Percentiles rank a stretch among this genome's conserved stretches.
These are phyloP conservation scores for Cladophialophora chaetospira DNA, from an alignment of 2,329 filamentous ascomycete species.

Conservation along the genomic window DNA sequence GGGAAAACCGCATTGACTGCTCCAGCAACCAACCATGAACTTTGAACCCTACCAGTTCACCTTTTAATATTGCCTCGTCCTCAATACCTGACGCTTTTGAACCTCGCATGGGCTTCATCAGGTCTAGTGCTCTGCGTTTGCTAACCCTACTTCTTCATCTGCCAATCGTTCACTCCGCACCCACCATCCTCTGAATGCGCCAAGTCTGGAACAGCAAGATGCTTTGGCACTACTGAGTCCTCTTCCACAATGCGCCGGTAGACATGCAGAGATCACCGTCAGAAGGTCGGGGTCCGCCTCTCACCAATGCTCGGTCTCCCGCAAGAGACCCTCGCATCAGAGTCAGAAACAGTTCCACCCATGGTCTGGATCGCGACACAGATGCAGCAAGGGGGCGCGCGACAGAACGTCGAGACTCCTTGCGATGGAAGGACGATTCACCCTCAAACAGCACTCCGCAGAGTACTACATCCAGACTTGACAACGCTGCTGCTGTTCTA, in stretches of 20 bases:
- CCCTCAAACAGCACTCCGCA: not conserved
- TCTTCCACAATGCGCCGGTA: not conserved
- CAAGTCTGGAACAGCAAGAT: not conserved
- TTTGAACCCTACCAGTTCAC: no score
- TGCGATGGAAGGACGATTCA: not conserved
- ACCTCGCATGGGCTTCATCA: no score
- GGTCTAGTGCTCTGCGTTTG: no score
- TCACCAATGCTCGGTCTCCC: not conserved
- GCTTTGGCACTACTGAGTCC: not conserved
- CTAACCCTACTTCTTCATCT: no score
- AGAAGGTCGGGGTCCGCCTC: not conserved
- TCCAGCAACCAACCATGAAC: no score
- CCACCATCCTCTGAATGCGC: no score
- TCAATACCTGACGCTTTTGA: no score
- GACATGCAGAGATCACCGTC: slow-evolving; percentile 1
- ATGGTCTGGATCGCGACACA: not conserved
- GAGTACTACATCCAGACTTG: not conserved
- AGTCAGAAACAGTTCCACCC: not conserved
- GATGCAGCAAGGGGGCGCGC: not conserved
- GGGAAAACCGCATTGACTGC: no score
- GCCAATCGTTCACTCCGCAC: no score
- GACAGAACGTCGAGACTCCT: not conserved
- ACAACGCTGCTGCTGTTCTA: not conserved
- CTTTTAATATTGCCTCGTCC: no score
- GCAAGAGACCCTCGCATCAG: slow-evolving; percentile 18